phyloP scores from a whole-genome alignment of 2,329 filamentous ascomycete genomes.

The Rachicladosporium sp. region DNA sequence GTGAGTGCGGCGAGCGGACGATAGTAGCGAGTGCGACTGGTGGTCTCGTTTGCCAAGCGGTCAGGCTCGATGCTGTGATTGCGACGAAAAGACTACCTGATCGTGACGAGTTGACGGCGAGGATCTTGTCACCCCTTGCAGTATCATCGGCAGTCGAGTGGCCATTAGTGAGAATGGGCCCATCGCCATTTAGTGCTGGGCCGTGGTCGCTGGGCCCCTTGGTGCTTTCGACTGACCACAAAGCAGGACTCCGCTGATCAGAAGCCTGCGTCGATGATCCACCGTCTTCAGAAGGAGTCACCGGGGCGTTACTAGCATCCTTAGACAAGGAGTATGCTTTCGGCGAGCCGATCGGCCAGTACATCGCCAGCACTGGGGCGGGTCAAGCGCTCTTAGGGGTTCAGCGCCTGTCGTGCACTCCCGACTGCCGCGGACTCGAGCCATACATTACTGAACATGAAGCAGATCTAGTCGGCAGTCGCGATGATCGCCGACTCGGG shows the following conservation, averaged over 20 bases:
- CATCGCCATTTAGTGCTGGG: background rate
- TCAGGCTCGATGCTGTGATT: slow-evolving; percentile 72
- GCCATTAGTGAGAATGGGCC: background rate
- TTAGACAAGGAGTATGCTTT: slow-evolving; percentile 70
- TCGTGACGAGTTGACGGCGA: slow-evolving; percentile 65
- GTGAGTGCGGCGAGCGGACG: slow-evolving; percentile 65
- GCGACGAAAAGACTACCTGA: slow-evolving; percentile 76
- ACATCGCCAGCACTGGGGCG: slow-evolving; percentile 45
- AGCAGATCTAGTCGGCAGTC: too few species aligned
- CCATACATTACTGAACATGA: too few species aligned
- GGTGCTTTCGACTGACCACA: slow-evolving; percentile 1
- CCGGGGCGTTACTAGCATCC: slow-evolving; percentile 40
- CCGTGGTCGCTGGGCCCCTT: slow-evolving; percentile 3
- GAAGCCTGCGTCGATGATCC: background rate
- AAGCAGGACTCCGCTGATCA: background rate
- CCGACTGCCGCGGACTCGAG: too few species aligned
- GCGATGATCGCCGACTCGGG: too few species aligned
- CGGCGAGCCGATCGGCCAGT: slow-evolving; percentile 81
- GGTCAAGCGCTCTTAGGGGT: too few species aligned
- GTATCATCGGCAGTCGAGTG: slow-evolving; percentile 1
- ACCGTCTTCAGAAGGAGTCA: slow-evolving; percentile 24
- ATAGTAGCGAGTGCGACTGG: slow-evolving; percentile 79
- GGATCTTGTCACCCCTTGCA: slow-evolving; percentile 36
- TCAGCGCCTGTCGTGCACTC: too few species aligned
- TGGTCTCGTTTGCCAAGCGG: slow-evolving; percentile 94